Conservation (phyloP, 768 basidiomycete species). For the Suillus alpinus region DNA sequence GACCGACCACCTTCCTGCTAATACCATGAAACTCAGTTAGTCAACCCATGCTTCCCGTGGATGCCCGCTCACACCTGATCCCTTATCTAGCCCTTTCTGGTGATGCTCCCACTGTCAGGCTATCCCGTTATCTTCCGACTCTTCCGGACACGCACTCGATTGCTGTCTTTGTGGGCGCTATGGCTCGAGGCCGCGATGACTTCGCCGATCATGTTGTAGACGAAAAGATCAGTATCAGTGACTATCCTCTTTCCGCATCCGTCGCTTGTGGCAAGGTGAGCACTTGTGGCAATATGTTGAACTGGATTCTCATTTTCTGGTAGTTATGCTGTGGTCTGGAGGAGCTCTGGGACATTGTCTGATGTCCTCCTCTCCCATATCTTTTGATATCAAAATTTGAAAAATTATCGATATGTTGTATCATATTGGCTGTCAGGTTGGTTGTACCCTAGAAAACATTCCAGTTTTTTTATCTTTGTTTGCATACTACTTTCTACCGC, state of each 20-base stretch:
- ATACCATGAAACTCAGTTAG: constrained; percentile 94
- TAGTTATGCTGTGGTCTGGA: constrained; percentile 91
- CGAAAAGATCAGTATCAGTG: constrained; percentile 94
- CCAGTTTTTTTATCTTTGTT: constrained; percentile 9
- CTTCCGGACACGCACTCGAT: constrained; percentile 86
- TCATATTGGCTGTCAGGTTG: constrained; percentile 5
- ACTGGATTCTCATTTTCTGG: constrained; percentile 1
- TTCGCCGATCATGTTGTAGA: constrained; percentile 96
- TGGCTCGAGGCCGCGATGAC: constrained; percentile 95
- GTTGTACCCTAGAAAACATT: constrained; percentile 14
- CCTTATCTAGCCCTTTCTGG: constrained; percentile 74
- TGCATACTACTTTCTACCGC: constrained; percentile 4
- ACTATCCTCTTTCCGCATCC: constrained; percentile 88
- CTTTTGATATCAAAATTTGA: constrained; percentile 11
- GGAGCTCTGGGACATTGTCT: constrained; percentile 93
- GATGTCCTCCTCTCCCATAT: constrained; percentile 18
- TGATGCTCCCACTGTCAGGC: constrained; percentile 76
- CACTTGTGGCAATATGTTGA: not conserved
- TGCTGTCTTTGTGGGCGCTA: constrained; percentile 96
- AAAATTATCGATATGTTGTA: constrained; percentile 5
- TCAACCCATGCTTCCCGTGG: constrained; percentile 15
- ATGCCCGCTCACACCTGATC: not conserved
- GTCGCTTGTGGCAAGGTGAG: constrained; percentile 97
- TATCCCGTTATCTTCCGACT: constrained; percentile 82
- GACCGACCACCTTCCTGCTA: constrained; percentile 88